phyloP scores from a whole-genome alignment of 306 rosid genomes.

The Inga oerstediana region DNA sequence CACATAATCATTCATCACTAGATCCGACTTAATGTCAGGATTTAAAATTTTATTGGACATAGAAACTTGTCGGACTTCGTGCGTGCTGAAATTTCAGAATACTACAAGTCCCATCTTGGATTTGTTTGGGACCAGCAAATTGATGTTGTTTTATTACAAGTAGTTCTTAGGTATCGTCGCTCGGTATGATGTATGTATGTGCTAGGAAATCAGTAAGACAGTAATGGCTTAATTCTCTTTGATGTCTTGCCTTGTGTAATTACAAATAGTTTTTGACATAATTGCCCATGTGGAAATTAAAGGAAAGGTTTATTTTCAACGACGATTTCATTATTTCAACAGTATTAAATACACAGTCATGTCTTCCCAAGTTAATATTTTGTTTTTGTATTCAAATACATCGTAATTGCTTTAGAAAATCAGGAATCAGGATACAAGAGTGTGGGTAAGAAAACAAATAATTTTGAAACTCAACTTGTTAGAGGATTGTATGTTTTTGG shows the following conservation, averaged over 20 bases:
- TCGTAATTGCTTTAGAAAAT: background rate
- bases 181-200: background rate
- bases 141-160: background rate
- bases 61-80: background rate
- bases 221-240: background rate
- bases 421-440: background rate
- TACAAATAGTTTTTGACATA: background rate
- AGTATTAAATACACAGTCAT: background rate
- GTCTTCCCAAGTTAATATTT: background rate
- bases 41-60: background rate
- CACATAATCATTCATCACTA: background rate
- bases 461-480: background rate
- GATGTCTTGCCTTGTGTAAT: background rate
- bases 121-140: background rate
- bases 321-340: background rate
- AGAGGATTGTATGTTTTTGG: background rate
- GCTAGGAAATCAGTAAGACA: background rate
- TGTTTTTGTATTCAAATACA: background rate
- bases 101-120: background rate
- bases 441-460: background rate
- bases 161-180: background rate
- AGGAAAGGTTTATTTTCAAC: background rate
- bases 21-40: background rate
- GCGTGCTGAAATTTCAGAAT: background rate
- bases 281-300: background rate